Evolutionary conservation across 345 rosid genomes (phyloP).

Genomic region (Psidium guajava): DNA sequence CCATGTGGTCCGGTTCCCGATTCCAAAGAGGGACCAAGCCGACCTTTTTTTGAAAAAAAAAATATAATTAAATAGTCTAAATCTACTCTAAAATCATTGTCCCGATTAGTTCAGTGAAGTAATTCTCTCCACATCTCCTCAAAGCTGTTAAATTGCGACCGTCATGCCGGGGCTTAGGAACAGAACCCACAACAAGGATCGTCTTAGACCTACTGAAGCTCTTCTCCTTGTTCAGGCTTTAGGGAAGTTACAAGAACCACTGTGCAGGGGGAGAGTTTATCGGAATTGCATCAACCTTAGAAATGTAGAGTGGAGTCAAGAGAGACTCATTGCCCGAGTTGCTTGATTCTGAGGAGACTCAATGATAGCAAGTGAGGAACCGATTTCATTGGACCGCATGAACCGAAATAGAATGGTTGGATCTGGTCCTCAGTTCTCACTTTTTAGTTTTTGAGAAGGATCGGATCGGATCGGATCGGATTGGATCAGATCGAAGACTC

Average conservation of each 20-base stretch:
- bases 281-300: conserved; percentile 9
- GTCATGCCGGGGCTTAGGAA: not conserved
- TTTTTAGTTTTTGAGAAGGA: too few species aligned
- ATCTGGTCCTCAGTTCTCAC: too few species aligned
- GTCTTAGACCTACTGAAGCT: not conserved
- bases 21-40: too few species aligned
- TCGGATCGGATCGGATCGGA: too few species aligned
- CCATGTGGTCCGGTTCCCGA: too few species aligned
- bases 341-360: conserved; percentile 10
- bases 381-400: too few species aligned
- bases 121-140: not conserved
- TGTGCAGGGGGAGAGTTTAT: conserved; percentile 3
- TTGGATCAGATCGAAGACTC: too few species aligned
- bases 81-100: too few species aligned
- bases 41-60: too few species aligned
- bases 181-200: not conserved
- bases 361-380: not conserved
- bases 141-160: not conserved
- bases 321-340: conserved; percentile 37
- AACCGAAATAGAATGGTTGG: too few species aligned
- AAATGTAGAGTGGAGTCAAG: conserved; percentile 6
- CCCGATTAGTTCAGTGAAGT: not conserved
- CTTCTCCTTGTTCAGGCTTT: not conserved
- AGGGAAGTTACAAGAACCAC: not conserved
- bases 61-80: too few species aligned